phyloP scores from a whole-genome alignment of 2,329 filamentous ascomycete genomes.

The Chrysosporium keratinophilum region DNA sequence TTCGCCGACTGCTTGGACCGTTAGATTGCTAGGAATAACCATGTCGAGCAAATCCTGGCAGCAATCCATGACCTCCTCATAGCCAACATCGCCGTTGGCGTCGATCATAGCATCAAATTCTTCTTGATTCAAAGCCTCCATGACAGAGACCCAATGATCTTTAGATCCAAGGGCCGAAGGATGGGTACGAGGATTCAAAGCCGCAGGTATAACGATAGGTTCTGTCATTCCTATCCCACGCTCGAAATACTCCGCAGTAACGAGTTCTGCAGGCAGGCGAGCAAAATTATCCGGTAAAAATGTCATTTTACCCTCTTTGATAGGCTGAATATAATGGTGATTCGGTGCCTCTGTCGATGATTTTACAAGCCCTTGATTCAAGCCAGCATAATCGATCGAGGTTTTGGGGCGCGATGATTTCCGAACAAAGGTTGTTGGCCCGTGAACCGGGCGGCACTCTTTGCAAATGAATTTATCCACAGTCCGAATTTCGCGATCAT shows the following conservation, averaged over 20 bases:
- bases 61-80: conserved; percentile 44
- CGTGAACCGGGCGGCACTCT: conserved; percentile 49
- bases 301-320: conserved; percentile 53
- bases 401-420: conserved; percentile 56
- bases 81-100: conserved; percentile 25
- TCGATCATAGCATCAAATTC: conserved; percentile 29
- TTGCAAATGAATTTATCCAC: conserved; percentile 60
- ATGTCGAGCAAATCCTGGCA: conserved; percentile 57
- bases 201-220: conserved; percentile 56
- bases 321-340: conserved; percentile 58
- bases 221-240: conserved; percentile 53
- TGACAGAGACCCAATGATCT: conserved; percentile 24
- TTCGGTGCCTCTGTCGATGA: conserved; percentile 54
- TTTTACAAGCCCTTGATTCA: conserved; percentile 56
- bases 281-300: conserved; percentile 54
- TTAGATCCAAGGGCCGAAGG: conserved; percentile 19
- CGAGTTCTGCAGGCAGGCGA: conserved; percentile 52
- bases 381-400: conserved; percentile 57
- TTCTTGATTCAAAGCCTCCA: conserved; percentile 29
- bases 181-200: conserved; percentile 47
- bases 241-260: conserved; percentile 55
- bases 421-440: conserved; percentile 56
- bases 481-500: conserved; percentile 51
- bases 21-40: conserved; percentile 56
- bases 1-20: conserved; percentile 53